phyloP scores from a whole-genome alignment of 2,329 filamentous ascomycete genomes.

The Talaromyces amestolkiae region DNA sequence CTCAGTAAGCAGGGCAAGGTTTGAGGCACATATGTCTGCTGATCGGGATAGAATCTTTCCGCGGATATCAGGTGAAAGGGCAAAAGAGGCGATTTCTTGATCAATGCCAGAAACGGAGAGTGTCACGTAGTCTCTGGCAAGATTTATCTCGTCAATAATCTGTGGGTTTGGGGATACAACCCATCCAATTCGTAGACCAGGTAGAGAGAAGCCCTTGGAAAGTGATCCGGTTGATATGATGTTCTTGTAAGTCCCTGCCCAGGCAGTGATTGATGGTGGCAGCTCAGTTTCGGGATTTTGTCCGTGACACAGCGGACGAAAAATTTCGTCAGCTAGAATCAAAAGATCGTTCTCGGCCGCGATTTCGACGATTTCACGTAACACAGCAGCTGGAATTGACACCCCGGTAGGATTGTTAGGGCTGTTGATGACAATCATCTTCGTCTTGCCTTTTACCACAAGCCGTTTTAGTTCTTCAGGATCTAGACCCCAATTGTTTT shows the following conservation, averaged over 20 bases:
- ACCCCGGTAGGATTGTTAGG: constrained; percentile 8
- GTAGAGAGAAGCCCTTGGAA: neutral
- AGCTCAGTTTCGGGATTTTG: neutral
- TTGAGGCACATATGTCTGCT: neutral
- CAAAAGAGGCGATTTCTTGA: constrained; percentile 1
- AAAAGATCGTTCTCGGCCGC: constrained; percentile 22
- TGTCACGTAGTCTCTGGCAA: neutral
- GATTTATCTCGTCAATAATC: constrained; percentile 1
- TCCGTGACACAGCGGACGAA: neutral
- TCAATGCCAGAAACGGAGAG: neutral
- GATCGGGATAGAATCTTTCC: neutral
- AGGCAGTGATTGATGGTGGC: neutral
- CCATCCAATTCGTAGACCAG: constrained; percentile 11
- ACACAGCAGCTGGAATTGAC: neutral
- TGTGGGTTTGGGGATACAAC: neutral
- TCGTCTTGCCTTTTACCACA: constrained; percentile 5
- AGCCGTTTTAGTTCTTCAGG: neutral
- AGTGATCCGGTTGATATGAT: constrained; percentile 7
- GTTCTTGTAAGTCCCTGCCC: neutral
- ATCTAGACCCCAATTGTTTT: neutral
- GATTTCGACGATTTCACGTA: constrained; percentile 18
- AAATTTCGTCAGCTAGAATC: neutral
- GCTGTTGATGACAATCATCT: constrained; percentile 11
- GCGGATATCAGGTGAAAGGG: neutral
- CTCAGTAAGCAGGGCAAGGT: neutral